Evolutionary conservation across 129 eudicot species (phyloP), one percentile per base, ranked within the genome.

Genomic region (Pittosporum tobira): DNA sequence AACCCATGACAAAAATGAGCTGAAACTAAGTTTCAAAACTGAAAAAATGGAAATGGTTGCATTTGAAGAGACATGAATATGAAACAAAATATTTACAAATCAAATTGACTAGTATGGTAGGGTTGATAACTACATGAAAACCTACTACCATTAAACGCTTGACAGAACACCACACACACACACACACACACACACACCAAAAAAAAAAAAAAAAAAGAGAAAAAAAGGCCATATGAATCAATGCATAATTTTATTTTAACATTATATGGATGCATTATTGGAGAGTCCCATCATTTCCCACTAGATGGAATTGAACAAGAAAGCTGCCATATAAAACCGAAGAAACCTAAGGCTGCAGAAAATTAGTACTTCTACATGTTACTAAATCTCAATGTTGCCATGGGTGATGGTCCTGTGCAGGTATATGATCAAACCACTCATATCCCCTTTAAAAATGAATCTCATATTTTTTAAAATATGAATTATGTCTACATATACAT

Each of bases 321-420:
- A 72, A 80, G 84, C 84, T 81, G 85, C 74, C 82, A 75, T 72
- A 37, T 26, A 62, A 61, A 65, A 61, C 31, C 60, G 64, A 70
- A 56, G 63, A 72, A 75, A 75, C 67, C 61, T 66, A 78, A 85
- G 74, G 89, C 89, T 85, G 89, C 89, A 72, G 71, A 76, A 66
- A 68, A 52, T 38, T 71, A 55, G 65, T 57, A 66, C 57, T 30
- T 63, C 65, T 66, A 61, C 57, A 45, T 48, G 46, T 50, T 63
- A 68, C 53, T 72, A 18, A 51, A 57, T 65, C 68, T 51, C 51
- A 27, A 66, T 51, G 56, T 47, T 56, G 66, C 28, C 43, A 46
- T 65, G 46, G 22, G 63, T 34, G n/a, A n/a, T n/a, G n/a, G n/a
- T n/a, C n/a, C 67, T 38, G 63, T 64, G 68, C 52, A 71, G 70